Evolutionary conservation across 805 yeast genomes (phyloP), one percentile per base, ranked within the genome.

Genomic region (Ogataea glucozyma): DNA sequence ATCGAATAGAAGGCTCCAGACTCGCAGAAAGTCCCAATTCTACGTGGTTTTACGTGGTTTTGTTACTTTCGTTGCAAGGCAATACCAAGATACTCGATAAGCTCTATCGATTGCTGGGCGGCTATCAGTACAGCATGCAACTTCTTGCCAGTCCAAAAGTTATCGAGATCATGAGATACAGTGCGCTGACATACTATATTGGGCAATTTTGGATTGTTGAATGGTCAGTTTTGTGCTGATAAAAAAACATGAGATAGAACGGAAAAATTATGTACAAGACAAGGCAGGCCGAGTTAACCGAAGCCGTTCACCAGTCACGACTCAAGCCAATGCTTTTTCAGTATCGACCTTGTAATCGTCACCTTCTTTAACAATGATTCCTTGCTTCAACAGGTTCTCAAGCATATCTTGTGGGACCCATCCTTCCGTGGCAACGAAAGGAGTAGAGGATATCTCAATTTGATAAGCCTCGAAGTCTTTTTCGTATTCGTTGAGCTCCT

Each of bases 331-430:
- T 7, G 57, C 51, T 29, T 54, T 59, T 29, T 61, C 66, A 13
- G 53, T 53, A 32, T 64, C 63, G 16, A 64, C 37, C 26, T 51
- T 48, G 59, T 77, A 81, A 52, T 79, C 74, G 16, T 75, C 78
- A 20, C 56, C 62, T 14, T 73, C 74, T 48, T 80, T 75, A 41
- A 77, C 79, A 43, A 91, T 70, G 43, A 83, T 71, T 1, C 91
- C 93, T 47, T 81, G 81, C 16, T 79, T 78, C 30, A 80, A 64
- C 55, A 88, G 71, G 37, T 77, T 76, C 24, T 79, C 83, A 58
- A 91, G 90, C 85, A 88, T 80, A 60, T 88, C 96, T 60, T 88
- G 96, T 13, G 98, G 97, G 44, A 93, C 77, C 96, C 97, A 91
- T 4, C 97, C 97, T 41, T 86, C 85, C 18, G 97, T 85, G 35